Evolutionary conservation across 108 stramenopile genomes (phyloP), one percentile per base, ranked within the genome.

Genomic region (Nitzschia sp.): DNA sequence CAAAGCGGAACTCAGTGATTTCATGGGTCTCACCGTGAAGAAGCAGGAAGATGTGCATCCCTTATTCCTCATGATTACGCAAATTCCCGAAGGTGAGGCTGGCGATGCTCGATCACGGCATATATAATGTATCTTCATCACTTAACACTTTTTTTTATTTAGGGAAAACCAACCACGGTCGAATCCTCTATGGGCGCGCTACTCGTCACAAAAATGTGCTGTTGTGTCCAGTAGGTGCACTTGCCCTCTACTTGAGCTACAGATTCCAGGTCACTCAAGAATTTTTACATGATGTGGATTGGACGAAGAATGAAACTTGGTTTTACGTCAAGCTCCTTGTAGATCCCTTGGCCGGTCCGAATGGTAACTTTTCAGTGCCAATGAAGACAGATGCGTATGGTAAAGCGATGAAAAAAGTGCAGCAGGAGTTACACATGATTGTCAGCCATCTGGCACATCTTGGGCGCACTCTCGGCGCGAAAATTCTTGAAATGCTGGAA

Each of bases 141-240:
- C n/a, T n/a, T n/a, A n/a, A n/a, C n/a, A n/a, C n/a, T n/a, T n/a
- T n/a, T n/a, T n/a, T n/a, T n/a, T n/a, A n/a, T n/a, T n/a, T n/a
- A n/a, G 34, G 59, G n/a, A 64, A 64, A 23, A 61, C 59, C 8
- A 61, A 44, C 30, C 8, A 41, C n/a, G 59, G 59, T 9, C 34
- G 36, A 9, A 41, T 61, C n/a, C 15, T 61, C 3, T 64, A 64
- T 32, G 63, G 63, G 2, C 63, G 46, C 5, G 45, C 63, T 29
- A 48, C 46, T 19, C 45, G 63, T 27, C 63, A 64, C 63, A 46
- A 30, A 17, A 34, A 64, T 48, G 63, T 64, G 11, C 4, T 2
- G 15, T 27, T 64, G 2, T 64, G 63, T 21, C n/a, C 31, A 19
- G n/a, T 64, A 27, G 63, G 63, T 3, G 63, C 46, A 11, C 21